A percentile compares a stretch with the other conserved stretches of the same genome.
Evolutionary conservation across 108 stramenopile species (phyloP).

Genomic region (Fragilariopsis cylindrus): DNA sequence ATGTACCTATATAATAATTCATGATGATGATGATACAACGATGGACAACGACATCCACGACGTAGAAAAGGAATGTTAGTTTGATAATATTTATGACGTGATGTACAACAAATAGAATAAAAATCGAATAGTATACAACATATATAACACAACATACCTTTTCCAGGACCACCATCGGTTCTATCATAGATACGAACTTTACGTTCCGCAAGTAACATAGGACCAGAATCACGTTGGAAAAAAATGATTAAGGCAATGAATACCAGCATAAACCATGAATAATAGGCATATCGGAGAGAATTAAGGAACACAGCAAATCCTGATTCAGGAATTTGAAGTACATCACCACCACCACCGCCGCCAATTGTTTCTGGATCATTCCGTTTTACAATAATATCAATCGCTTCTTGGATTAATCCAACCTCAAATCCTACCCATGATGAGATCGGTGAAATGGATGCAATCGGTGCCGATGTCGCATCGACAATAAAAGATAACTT

Average conservation of each 20-base stretch:
- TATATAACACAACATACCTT: background rate
- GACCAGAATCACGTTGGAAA: slow-evolving; percentile 58
- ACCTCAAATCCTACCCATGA: slow-evolving; percentile 80
- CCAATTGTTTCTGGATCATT: slow-evolving; percentile 9
- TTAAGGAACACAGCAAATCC: slow-evolving; percentile 62
- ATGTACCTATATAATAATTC: no score
- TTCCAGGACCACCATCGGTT: slow-evolving; percentile 69
- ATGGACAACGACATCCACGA: no score
- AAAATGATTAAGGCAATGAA: slow-evolving; percentile 24
- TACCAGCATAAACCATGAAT: slow-evolving; percentile 34
- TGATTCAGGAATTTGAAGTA: slow-evolving; percentile 30
- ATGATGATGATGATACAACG: no score
- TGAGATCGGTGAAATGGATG: slow-evolving; percentile 60
- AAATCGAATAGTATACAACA: no score
- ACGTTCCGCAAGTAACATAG: slow-evolving; percentile 74
- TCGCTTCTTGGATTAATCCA: slow-evolving; percentile 55
- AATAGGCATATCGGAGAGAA: slow-evolving; percentile 41
- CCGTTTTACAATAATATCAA: slow-evolving; percentile 44
- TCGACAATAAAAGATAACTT: slow-evolving; percentile 75
- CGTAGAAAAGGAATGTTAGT: no score
- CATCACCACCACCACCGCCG: background rate
- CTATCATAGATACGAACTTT: slow-evolving; percentile 51
- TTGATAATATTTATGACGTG: no score
- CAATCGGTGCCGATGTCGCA: slow-evolving; percentile 72
- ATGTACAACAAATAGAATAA: no score